These are phyloP conservation scores for Paecilomyces formosus DNA, from an alignment of 2,329 filamentous ascomycete species.

Conservation along the genomic window DNA sequence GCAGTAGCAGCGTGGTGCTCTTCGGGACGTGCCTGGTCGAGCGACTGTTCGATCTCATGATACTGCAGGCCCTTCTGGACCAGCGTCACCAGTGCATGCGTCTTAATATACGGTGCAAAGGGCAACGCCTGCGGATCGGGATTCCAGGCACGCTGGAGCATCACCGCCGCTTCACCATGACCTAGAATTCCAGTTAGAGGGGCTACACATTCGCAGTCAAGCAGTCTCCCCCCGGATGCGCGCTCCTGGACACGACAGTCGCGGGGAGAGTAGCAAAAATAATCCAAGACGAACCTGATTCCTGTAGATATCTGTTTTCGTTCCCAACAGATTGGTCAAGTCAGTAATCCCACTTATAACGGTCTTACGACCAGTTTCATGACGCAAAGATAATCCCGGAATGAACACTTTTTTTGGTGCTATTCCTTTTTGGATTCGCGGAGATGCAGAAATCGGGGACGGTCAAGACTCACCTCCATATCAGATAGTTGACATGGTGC, in stretches of 20 bases:
- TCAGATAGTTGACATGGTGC: conserved; percentile 62
- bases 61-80: conserved; percentile 57
- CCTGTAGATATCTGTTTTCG: conserved; percentile 44
- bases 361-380: not conserved
- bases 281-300: conserved; percentile 40
- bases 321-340: not conserved
- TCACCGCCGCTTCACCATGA: conserved; percentile 52
- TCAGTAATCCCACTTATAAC: not conserved
- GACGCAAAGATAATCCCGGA: not conserved
- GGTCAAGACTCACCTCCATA: conserved; percentile 52
- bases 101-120: conserved; percentile 53
- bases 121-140: conserved; percentile 54
- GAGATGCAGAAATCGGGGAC: not conserved
- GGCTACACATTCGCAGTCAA: conserved; percentile 7
- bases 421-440: too few species aligned
- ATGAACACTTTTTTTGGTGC: conserved; percentile 3
- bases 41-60: conserved; percentile 42
- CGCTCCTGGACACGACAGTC: not conserved
- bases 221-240: conserved; percentile 3
- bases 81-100: conserved; percentile 53
- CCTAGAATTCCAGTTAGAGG: conserved; percentile 28
- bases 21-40: conserved; percentile 38
- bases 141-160: conserved; percentile 56
- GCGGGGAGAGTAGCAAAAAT: not conserved
- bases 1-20: conserved; percentile 1